Evolutionary conservation across 78 protist species (phyloP).

Genomic region (Guillardia theta): DNA sequence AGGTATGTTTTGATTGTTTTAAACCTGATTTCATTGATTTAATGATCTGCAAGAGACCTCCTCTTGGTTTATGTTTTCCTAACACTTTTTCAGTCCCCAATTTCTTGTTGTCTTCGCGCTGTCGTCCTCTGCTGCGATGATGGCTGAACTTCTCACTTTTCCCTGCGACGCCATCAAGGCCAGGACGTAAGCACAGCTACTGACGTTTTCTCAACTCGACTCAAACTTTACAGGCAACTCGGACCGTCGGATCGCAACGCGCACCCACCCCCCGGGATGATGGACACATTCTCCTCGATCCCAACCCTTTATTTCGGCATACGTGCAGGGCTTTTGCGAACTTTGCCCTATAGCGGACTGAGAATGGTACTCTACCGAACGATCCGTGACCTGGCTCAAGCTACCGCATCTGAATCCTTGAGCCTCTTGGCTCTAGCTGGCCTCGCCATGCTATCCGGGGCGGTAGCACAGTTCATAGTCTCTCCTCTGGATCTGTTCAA

Average conservation of each 20-base stretch:
- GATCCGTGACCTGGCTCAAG: not conserved
- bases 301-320: not conserved
- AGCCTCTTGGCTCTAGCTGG: not conserved
- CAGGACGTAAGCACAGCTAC: not conserved
- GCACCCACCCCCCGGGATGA: not conserved
- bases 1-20: too few species aligned
- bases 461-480: not conserved
- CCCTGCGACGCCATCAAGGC: not conserved
- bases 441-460: not conserved
- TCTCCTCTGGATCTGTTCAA: not conserved
- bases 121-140: not conserved
- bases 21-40: too few species aligned
- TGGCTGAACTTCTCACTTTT: not conserved
- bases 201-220: not conserved
- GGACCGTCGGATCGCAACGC: not conserved
- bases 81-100: too few species aligned
- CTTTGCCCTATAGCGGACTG: not conserved
- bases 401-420: not conserved
- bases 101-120: too few species aligned
- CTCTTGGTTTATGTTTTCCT: too few species aligned
- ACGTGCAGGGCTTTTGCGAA: not conserved
- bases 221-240: not conserved
- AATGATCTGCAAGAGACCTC: too few species aligned
- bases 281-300: not conserved
- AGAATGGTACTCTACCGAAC: not conserved